A percentile compares a stretch with the other conserved stretches of the same genome.
phyloP scores from a whole-genome alignment of 2,329 filamentous ascomycete species.

The Aureobasidium leucospermi region DNA sequence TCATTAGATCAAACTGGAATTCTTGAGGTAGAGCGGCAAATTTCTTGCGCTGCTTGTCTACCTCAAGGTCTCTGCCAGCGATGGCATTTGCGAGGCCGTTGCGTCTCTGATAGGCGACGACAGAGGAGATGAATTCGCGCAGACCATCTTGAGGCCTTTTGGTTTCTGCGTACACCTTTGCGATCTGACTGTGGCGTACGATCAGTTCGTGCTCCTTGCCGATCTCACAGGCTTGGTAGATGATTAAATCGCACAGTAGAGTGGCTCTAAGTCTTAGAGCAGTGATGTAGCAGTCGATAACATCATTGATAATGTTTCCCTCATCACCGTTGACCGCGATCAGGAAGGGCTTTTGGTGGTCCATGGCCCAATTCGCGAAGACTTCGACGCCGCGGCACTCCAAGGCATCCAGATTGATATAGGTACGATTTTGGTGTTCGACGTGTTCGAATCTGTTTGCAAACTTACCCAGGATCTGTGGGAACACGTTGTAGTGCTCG shows the following conservation, averaged over 20 bases:
- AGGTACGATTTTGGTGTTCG: not conserved
- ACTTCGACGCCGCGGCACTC: not conserved
- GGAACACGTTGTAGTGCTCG: not conserved
- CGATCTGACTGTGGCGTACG: not conserved
- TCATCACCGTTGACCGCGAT: not conserved
- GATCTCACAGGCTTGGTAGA: not conserved
- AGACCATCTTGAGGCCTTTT: not conserved
- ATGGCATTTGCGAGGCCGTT: not conserved
- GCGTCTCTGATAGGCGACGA: not conserved
- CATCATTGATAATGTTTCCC: not conserved
- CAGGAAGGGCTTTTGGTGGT: not conserved
- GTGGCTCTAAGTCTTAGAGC: not conserved
- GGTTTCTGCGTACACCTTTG: not conserved
- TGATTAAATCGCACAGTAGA: not conserved
- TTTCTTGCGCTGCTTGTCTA: too few relatives aligned
- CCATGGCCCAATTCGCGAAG: not conserved
- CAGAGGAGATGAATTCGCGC: too few relatives aligned
- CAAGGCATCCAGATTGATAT: not conserved
- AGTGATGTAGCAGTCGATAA: not conserved
- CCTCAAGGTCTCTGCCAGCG: not conserved
- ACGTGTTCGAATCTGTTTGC: not conserved
- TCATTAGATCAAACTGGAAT: not conserved
- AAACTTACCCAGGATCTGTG: not conserved
- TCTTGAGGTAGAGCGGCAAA: not conserved
- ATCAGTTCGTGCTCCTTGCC: not conserved